Evolutionary conservation across 1,139 yeast species (phyloP).

Genomic region (Yamadazyma epiphylla): DNA sequence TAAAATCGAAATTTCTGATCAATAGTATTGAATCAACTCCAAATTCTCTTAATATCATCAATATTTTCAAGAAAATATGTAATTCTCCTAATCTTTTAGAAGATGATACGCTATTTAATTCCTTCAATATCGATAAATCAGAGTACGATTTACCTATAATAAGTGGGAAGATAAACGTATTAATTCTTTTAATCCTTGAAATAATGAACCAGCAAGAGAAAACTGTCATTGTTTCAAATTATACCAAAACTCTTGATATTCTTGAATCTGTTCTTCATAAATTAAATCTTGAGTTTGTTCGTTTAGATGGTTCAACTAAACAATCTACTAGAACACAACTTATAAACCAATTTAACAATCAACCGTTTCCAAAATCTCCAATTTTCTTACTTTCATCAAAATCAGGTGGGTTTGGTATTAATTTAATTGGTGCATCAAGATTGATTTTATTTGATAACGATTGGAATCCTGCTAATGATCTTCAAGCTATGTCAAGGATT

Average conservation of each 20-base stretch:
- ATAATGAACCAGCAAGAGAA: slow-evolving; percentile 53
- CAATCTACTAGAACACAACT: slow-evolving; percentile 58
- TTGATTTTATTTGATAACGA: slow-evolving; percentile 82
- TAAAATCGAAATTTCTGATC: slow-evolving; percentile 20
- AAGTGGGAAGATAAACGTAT: slow-evolving; percentile 56
- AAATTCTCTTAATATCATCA: slow-evolving; percentile 65
- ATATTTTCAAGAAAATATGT: slow-evolving; percentile 74
- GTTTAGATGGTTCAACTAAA: slow-evolving; percentile 87
- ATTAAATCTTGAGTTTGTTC: slow-evolving; percentile 46
- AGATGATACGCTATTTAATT: slow-evolving; percentile 32
- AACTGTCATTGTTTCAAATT: slow-evolving; percentile 83
- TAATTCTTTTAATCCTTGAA: slow-evolving; percentile 52
- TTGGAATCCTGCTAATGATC: slow-evolving; percentile 91
- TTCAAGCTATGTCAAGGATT: slow-evolving; percentile 94
- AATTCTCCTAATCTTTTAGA: slow-evolving; percentile 69
- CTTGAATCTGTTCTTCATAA: slow-evolving; percentile 56
- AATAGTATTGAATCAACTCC: slow-evolving; percentile 10
- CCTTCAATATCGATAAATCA: slow-evolving; percentile 12
- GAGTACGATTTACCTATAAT: slow-evolving; percentile 18
- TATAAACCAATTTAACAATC: slow-evolving; percentile 66
- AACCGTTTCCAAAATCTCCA: slow-evolving; percentile 39
- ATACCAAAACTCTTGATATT: slow-evolving; percentile 81
- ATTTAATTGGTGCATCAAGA: slow-evolving; percentile 86
- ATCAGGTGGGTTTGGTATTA: slow-evolving; percentile 93
- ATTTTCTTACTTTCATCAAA: slow-evolving; percentile 82